These are phyloP conservation scores for Chloroidium sp. DNA, from an alignment of 163 green algal species.

Conservation along the genomic window DNA sequence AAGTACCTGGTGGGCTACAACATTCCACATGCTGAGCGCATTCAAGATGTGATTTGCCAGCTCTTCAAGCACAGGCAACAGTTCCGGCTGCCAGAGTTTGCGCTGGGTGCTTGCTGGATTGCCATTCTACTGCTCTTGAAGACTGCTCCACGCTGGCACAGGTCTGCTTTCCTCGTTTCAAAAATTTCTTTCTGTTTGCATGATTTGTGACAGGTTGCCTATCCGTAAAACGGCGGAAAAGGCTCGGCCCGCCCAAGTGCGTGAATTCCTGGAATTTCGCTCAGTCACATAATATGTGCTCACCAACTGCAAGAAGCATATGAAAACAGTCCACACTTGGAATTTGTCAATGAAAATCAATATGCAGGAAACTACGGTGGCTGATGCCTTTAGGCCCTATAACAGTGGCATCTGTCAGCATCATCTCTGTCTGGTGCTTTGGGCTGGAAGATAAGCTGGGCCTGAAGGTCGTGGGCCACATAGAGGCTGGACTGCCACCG, in stretches of 20 bases:
- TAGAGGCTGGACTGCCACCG: slow-evolving; percentile 16
- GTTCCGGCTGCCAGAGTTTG: slow-evolving; percentile 7
- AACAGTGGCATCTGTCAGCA: slow-evolving; percentile 37
- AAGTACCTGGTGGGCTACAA: slow-evolving; percentile 20
- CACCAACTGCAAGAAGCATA: too few relatives aligned
- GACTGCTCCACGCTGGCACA: not conserved
- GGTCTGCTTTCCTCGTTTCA: not conserved
- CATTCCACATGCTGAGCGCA: slow-evolving; percentile 1
- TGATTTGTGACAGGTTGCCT: not conserved
- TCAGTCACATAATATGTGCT: too few relatives aligned
- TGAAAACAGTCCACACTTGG: too few relatives aligned
- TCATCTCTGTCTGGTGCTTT: slow-evolving; percentile 30
- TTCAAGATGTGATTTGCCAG: slow-evolving; percentile 12
- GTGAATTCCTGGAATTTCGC: too few relatives aligned
- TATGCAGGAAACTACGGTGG: too few relatives aligned
- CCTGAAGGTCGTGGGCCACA: slow-evolving; percentile 23
- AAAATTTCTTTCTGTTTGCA: not conserved
- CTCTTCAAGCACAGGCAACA: not conserved
- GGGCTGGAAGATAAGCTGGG: slow-evolving; percentile 21
- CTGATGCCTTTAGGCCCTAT: slow-evolving; percentile 37
- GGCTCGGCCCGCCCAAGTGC: too few relatives aligned
- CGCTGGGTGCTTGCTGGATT: slow-evolving; percentile 18
- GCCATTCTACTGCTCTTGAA: slow-evolving; percentile 15
- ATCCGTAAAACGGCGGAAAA: too few relatives aligned
- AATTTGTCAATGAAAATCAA: too few relatives aligned